Base-by-base conservation (phyloP, 176 grass and related monocot species). In the Zoysia japonica region DNA sequence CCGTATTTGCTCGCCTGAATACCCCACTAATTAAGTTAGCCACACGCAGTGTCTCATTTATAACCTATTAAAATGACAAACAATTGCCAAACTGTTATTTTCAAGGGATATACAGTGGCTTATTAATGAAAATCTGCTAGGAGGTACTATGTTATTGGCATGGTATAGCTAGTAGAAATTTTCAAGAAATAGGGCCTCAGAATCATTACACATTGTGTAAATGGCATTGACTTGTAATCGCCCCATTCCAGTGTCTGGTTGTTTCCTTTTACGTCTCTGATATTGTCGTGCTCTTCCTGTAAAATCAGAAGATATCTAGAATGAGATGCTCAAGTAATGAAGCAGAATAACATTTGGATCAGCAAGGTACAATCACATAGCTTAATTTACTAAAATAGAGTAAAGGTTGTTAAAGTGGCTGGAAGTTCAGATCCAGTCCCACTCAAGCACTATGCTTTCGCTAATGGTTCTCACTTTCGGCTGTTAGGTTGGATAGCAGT, bases 151-250 rank as follows among this genome's bases (percentile, higher is more conserved):
- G 12, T 17, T 40, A 47, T 76, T 47, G 9, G 1, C 39, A 61
- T 88, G 62, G n/a, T 10, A 43, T 46, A 4, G 15, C 61, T 52
- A 78, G 11, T 57, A 70, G 76, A 7, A 0, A 37, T 47, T 39
- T 37, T 37, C 0, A 6, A 61, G 49, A 81, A 16, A 40, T 5
- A 43, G 15, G 67, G 59, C 9, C 2, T 68, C 17, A 7, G 0
- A 73, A 68, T 68, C 5, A 74, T 87, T 94, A 99, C 96, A 83
- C 82, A 96, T 93, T 96, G 96, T 5, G 96, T 99, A 71, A 99
- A 96, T 72, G 90, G 85, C 96, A 99, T 99, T 0, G 96, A 99
- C 86, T 99, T 99, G 92, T 99, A 99, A 70, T 99, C 90, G 0
- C 64, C 77, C 92, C 92, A 96, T 47, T 93, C 82, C 65, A 96